Conservation (phyloP, 441 rosid genomes). For the Eruca vesicaria region DNA sequence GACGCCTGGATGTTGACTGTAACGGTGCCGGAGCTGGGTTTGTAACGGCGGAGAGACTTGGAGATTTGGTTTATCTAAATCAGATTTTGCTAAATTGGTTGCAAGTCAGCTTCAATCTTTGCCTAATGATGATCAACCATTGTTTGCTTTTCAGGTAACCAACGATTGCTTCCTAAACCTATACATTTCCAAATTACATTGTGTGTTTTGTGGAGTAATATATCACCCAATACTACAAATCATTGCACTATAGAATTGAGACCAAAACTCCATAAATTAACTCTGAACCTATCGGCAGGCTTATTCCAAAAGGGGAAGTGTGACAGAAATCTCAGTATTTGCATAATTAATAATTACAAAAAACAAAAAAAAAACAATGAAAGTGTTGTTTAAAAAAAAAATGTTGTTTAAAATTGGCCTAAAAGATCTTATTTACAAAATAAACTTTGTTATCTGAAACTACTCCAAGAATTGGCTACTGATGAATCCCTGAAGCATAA, state of each 20-base stretch:
- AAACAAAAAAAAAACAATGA: no score
- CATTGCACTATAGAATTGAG: no score
- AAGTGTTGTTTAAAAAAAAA: no score
- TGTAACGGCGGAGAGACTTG: constrained; percentile 56
- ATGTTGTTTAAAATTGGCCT: no score
- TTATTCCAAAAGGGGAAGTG: no score
- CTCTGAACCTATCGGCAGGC: no score
- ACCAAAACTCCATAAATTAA: no score
- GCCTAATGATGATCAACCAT: constrained; percentile 49
- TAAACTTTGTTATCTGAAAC: no score
- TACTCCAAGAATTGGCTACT: neutral
- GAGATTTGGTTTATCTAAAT: constrained; percentile 81
- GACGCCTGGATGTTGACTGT: constrained; percentile 62
- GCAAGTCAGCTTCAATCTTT: constrained; percentile 26
- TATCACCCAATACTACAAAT: no score
- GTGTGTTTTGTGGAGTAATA: neutral
- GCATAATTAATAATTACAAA: no score
- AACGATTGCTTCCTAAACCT: neutral
- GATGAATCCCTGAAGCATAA: constrained; percentile 68
- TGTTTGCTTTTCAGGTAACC: constrained; percentile 63
- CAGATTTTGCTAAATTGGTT: constrained; percentile 56
- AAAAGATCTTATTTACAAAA: no score
- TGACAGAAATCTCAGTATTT: no score
- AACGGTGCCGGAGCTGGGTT: constrained; percentile 63
- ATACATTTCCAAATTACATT: neutral